Base-by-base conservation (phyloP, 2,329 filamentous ascomycete species). In the Xylariales sp. region DNA sequence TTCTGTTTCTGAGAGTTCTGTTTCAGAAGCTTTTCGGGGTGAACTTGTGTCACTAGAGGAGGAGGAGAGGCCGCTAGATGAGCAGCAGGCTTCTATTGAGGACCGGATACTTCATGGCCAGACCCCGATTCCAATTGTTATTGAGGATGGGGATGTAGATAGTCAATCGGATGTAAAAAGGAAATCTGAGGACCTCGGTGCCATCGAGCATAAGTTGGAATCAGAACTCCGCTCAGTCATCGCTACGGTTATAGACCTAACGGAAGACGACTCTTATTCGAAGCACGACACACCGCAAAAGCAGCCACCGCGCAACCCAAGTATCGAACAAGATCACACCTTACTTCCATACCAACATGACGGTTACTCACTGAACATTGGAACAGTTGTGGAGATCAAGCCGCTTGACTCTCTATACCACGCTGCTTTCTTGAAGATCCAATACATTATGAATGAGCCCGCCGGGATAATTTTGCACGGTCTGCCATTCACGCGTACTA, bases 401-500 rank as follows among this genome's bases (percentile, higher is more conserved):
- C 14, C 16, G 14, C 17, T 38, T 17, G 20, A 7, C 7, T 6
- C 17, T 8, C 19, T 38, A 18, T 38, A 31, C 28, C 35, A 38
- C 18, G 35, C 35, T 5, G 14, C 35, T 15, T 59, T 57, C 40
- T 41, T 59, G 2, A 21, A 36, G 11, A 47, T 59, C 16, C 42
- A 49, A 27, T 27, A 38, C 11, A 51, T 59, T 17, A 43, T 55
- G 3, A 21, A 32, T 6, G 46, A 45, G 2, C 20, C 38, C 7
- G 14, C 31, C 7, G 50, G 42, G 8, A 31, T 53, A 4, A 27
- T 43, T 6, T 41, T 60, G n/a, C 52, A 50, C n/a, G 56, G 56
- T 1, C 43, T 57, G 5, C 51, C 55, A 11, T 37, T 57, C 3
- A 56, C 56, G 1, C 52, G 56, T 2, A 44, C 47, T 14, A 50